Evolutionary conservation across 352 stramenopile species (phyloP).

Genomic region (Globisporangium solare): DNA sequence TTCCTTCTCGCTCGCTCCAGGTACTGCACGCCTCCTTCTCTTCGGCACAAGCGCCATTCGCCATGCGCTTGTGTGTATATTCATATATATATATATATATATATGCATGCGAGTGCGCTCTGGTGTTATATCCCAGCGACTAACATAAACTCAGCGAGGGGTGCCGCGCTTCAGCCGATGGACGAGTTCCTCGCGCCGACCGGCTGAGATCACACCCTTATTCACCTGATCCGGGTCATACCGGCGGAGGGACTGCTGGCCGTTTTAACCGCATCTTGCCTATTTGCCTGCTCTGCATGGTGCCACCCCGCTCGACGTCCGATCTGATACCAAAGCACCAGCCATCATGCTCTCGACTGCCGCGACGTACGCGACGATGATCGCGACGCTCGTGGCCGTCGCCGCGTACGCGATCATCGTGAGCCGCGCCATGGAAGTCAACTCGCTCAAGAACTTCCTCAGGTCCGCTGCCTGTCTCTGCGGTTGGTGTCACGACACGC

Average conservation of each 20-base stretch:
- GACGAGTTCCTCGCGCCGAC: constrained; percentile 40
- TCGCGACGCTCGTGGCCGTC: constrained; percentile 56
- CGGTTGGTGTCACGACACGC: background rate
- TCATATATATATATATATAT: no score
- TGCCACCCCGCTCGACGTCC: background rate
- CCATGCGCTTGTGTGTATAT: background rate
- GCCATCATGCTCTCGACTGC: constrained; percentile 37
- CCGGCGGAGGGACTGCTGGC: constrained; percentile 55
- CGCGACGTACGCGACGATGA: constrained; percentile 54
- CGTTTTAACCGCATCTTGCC: constrained; percentile 20
- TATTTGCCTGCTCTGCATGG: constrained; percentile 1
- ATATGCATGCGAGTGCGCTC: constrained; percentile 1
- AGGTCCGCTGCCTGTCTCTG: constrained; percentile 24
- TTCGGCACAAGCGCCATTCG: background rate
- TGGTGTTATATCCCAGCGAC: constrained; percentile 9
- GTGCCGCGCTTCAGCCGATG: constrained; percentile 40
- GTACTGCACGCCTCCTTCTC: background rate
- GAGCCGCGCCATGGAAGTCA: constrained; percentile 49
- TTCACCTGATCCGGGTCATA: constrained; percentile 63
- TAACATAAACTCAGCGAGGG: constrained; percentile 55
- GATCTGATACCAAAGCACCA: no score
- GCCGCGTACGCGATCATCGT: constrained; percentile 61
- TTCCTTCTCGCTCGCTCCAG: background rate
- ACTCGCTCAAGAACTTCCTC: constrained; percentile 56
- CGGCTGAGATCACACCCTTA: constrained; percentile 61